Evolutionary conservation across 2,329 filamentous ascomycete species (phyloP).

Genomic region (Purpureocillium takamizusanense): DNA sequence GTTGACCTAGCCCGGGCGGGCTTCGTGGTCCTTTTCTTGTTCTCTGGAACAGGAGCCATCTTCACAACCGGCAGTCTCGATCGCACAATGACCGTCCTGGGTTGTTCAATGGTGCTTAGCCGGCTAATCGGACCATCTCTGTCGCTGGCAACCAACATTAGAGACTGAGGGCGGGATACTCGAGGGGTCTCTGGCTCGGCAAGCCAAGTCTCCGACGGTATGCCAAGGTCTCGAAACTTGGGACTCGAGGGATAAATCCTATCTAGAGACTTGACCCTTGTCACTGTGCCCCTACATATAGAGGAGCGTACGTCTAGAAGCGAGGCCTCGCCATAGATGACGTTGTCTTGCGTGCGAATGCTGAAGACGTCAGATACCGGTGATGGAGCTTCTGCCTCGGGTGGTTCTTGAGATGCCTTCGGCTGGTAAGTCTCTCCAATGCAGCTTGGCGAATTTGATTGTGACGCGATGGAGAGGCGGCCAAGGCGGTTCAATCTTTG

Average conservation of each 20-base stretch:
- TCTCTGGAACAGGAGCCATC: conserved; percentile 17
- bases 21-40: conserved; percentile 19
- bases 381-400: conserved; percentile 16
- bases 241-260: conserved; percentile 19
- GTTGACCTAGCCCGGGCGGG: conserved; percentile 14
- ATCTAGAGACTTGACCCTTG: conserved; percentile 28
- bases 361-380: conserved; percentile 24
- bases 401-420: conserved; percentile 7
- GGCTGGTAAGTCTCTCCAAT: conserved; percentile 22
- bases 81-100: conserved; percentile 21
- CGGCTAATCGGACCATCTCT: conserved; percentile 12
- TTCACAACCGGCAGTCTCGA: conserved; percentile 17
- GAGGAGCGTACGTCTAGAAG: conserved; percentile 25
- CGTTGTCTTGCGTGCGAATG: conserved; percentile 23
- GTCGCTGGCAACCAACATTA: conserved; percentile 13
- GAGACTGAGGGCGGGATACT: conserved; percentile 16
- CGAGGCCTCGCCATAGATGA: conserved; percentile 30
- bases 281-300: conserved; percentile 13
- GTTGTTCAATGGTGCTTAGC: conserved; percentile 16
- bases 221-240: conserved; percentile 21
- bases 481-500: conserved; percentile 4
- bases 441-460: conserved; percentile 21
- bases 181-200: conserved; percentile 9
- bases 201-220: conserved; percentile 13
- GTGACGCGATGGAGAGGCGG: conserved; percentile 12